Evolutionary conservation across 805 yeast genomes (phyloP).

Genomic region (Cyberlindnera nakhonratchasimensis): DNA sequence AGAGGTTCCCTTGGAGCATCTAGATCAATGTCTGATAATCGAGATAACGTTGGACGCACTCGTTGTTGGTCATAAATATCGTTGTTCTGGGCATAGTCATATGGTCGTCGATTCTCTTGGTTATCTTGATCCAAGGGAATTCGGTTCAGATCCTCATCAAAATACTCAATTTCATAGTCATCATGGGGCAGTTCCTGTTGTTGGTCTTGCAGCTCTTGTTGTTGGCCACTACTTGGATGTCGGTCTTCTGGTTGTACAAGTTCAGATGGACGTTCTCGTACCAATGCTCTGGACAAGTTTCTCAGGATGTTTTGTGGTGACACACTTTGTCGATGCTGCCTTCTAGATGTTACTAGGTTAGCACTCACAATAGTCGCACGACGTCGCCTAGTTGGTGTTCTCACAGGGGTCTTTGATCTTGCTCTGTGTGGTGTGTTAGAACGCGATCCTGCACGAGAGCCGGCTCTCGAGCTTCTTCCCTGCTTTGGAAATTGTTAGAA

Average conservation of each 20-base stretch:
- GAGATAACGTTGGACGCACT: slow-evolving; percentile 2
- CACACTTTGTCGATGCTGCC: slow-evolving; percentile 17
- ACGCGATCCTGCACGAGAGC: slow-evolving; percentile 9
- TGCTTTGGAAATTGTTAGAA: slow-evolving; percentile 3
- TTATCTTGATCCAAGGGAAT: background rate
- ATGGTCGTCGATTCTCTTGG: slow-evolving; percentile 3
- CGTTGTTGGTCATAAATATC: background rate
- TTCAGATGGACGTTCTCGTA: slow-evolving; percentile 10
- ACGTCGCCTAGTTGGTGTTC: slow-evolving; percentile 26
- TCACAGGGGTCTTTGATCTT: slow-evolving; percentile 22
- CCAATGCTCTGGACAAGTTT: slow-evolving; percentile 23
- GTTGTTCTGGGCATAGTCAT: no score
- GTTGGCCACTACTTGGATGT: slow-evolving; percentile 1
- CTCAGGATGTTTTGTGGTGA: slow-evolving; percentile 25
- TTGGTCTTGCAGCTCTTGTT: slow-evolving; percentile 1
- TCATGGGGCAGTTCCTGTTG: background rate
- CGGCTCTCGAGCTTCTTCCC: slow-evolving; percentile 6
- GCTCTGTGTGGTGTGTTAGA: slow-evolving; percentile 16
- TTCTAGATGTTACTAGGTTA: slow-evolving; percentile 22
- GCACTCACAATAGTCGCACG: slow-evolving; percentile 25
- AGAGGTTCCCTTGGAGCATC: slow-evolving; percentile 1
- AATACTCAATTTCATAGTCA: background rate
- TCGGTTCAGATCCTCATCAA: slow-evolving; percentile 1
- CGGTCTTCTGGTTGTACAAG: slow-evolving; percentile 1
- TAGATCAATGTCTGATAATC: slow-evolving; percentile 2